Evolutionary conservation across 75 land plant species (phyloP), one percentile per base, ranked within the genome.

Genomic region (Sequoia sempervirens): DNA sequence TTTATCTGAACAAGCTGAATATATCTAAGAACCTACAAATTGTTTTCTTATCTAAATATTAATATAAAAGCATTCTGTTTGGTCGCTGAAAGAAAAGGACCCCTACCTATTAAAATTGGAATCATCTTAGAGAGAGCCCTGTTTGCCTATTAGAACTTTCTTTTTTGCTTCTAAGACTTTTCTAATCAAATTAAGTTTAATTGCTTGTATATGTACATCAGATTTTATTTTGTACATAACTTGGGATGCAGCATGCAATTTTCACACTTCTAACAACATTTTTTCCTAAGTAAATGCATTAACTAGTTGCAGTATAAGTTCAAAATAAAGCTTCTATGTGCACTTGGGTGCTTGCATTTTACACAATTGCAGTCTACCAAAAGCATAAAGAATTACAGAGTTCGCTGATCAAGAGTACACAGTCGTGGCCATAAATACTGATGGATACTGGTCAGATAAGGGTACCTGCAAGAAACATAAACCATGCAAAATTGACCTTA

Each of bases 401-500:
- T 96, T 75, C 84, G 80, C 83, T 94, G 98, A 86, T 97, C 98
- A 20, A 97, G 95, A n/a, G 88, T 94, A 85, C 99, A 97, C 12
- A 97, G 87, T 58, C 99, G 90, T 4, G 99, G 99, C 98, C 98
- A 97, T 6, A 97, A 86, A 84, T 93, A 96, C 72, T 93, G 91
- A 84, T 97, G 99, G 80, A 97, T 91, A 11, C 88, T 85, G 76
- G 93, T 96, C 85, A 94, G 86, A 47, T 94, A 82, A 34, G 99
- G 99, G 64, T 97, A 97, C 91, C 99, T 97, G 54, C 79, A 58
- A 80, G 78, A 66, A 37, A n/a, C 41, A 68, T 54, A 81, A 47
- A 8, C 32, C 1, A 38, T 28, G 53, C 18, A 80, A 37, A 26
- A n/a, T 46, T 80, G 58, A 80, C 34, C 66, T 32, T 17, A 50